Percentiles rank a stretch among this genome's conserved stretches.
Conservation (phyloP, 345 rosid genomes). For the Aquilaria sinensis region DNA sequence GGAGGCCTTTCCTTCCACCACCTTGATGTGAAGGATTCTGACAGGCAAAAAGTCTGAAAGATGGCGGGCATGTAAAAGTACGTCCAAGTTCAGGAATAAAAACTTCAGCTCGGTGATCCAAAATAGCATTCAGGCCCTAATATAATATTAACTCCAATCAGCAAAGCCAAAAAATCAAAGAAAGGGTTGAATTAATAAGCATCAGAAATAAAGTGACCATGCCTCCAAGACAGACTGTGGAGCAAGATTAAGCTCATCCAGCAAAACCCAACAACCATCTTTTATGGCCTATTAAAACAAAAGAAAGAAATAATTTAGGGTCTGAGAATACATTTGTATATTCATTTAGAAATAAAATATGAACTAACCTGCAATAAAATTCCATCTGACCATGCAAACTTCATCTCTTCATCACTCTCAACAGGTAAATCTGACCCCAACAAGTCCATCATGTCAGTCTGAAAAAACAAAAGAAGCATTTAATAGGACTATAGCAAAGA, state of each 20-base stretch:
- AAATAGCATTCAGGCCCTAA: slow-evolving; percentile 91
- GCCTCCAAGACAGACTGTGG: slow-evolving; percentile 97
- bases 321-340: neutral
- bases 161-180: neutral
- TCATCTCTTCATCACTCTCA: slow-evolving; percentile 81
- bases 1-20: slow-evolving; percentile 98
- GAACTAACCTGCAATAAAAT: slow-evolving; percentile 69
- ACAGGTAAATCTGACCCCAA: slow-evolving; percentile 93
- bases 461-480: slow-evolving; percentile 25
- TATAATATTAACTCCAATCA: slow-evolving; percentile 3
- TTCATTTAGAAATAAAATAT: neutral
- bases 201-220: neutral
- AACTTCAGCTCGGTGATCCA: slow-evolving; percentile 96
- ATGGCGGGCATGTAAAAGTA: slow-evolving; percentile 70
- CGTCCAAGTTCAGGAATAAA: slow-evolving; percentile 88
- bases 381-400: slow-evolving; percentile 98
- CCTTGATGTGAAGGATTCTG: slow-evolving; percentile 98
- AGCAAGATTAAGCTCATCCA: slow-evolving; percentile 97
- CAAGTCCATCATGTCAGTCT: slow-evolving; percentile 99
- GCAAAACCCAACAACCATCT: slow-evolving; percentile 94
- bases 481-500: neutral
- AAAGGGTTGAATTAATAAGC: neutral
- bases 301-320: slow-evolving; percentile 2
- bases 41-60: slow-evolving; percentile 92
- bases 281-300: slow-evolving; percentile 64